These are phyloP conservation scores for Quercus aquifolioides DNA, from an alignment of 306 rosid species.

Conservation along the genomic window DNA sequence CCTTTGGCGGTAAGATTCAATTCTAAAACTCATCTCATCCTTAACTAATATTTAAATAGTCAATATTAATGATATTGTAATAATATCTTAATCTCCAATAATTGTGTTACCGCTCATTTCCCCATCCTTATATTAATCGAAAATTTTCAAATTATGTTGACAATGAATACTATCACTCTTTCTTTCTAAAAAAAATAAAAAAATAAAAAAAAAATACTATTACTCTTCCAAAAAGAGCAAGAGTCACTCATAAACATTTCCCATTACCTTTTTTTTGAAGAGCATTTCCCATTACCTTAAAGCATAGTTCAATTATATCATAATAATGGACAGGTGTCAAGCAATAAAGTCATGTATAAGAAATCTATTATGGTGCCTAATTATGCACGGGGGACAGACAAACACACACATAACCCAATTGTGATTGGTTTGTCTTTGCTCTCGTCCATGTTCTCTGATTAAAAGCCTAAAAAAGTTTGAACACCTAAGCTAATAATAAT, in stretches of 20 bases:
- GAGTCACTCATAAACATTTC: constrained; percentile 3
- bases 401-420: constrained; percentile 40
- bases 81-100: background rate
- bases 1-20: too few species aligned
- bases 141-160: background rate
- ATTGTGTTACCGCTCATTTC: background rate
- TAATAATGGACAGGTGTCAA: constrained; percentile 34
- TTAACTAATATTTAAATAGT: too few species aligned
- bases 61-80: background rate
- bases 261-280: background rate
- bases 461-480: constrained; percentile 5
- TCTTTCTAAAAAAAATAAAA: too few species aligned
- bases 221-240: constrained; percentile 14
- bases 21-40: too few species aligned
- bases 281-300: background rate
- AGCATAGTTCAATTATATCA: background rate
- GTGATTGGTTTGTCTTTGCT: constrained; percentile 54
- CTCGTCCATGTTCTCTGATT: constrained; percentile 28
- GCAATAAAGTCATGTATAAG: constrained; percentile 24
- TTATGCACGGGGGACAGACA: constrained; percentile 33
- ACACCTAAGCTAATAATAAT: constrained; percentile 5
- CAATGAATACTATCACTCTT: background rate
- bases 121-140: background rate
- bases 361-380: constrained; percentile 16
- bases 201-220: background rate